Evolutionary conservation across 495 filamentous ascomycete genomes (phyloP), one percentile per base, ranked within the genome.

Genomic region (Articulospora tetracladia): DNA sequence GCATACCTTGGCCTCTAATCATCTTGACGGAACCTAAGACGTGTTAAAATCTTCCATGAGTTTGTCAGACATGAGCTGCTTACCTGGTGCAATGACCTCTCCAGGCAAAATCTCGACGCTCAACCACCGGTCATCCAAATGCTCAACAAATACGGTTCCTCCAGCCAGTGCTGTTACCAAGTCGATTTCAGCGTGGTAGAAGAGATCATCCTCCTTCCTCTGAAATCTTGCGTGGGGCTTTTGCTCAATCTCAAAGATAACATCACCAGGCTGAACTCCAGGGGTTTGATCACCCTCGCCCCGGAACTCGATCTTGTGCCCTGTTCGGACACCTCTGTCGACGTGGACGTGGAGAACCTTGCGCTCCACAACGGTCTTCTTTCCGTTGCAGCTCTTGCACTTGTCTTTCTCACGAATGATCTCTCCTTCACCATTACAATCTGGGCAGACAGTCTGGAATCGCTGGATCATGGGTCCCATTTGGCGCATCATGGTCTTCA

Each of bases 401-500:
- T 88, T 85, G 74, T 98, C 95, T 79, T 93, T 92, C 53, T 98
- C 94, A 64, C 89, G 89, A 70, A 99, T 91, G 57, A 88, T 92
- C 77, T 99, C 95, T 51, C 95, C 92, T 73, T 98, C 95, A 60
- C 94, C 94, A 60, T 92, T 91, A 72, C 94, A 99, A 74, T 99
- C 94, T 28, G 92, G 90, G 84, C 94, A 99, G 61, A 97, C 92
- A 20, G 95, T 98, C 83, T 98, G 95, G 84, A 98, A 98, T 53
- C 94, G 90, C 77, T 98, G 95, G 70, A 98, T 98, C 94, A 99
- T 99, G 54, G 94, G 94, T 53, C 95, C 94, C 93, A 98, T 98
- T 80, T 98, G 95, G 68, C 94, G 90, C 94, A 98, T 97, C 93
- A 99, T 98, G 22, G 89, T 97, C 86, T 98, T 98, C 90, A 96